Conservation (phyloP, 2,329 filamentous ascomycete species). For the Graphiopsis chlorocephala region DNA sequence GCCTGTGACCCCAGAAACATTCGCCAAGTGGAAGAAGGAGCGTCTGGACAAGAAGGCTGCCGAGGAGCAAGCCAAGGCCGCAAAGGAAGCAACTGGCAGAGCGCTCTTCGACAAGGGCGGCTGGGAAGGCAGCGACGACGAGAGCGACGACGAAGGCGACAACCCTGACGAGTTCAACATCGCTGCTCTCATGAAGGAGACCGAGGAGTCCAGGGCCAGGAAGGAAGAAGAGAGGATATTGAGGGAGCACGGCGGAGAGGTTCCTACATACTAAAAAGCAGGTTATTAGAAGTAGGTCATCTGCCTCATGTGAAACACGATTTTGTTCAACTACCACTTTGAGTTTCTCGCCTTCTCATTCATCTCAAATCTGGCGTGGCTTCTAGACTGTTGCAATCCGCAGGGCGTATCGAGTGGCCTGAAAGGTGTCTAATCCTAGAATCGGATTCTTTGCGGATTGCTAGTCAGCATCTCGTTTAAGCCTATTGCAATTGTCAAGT, state of each 20-base stretch:
- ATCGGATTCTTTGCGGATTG: too few species aligned
- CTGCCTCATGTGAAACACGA: constrained; percentile 16
- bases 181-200: constrained; percentile 78
- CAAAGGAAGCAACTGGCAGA: constrained; percentile 93
- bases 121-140: constrained; percentile 68
- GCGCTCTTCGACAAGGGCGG: constrained; percentile 96
- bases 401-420: neutral
- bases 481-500: too few species aligned
- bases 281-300: neutral
- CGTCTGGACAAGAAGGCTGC: constrained; percentile 93
- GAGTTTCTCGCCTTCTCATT: neutral
- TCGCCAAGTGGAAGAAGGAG: constrained; percentile 96
- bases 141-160: constrained; percentile 62
- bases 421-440: too few species aligned
- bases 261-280: constrained; percentile 2
- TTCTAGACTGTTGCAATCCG: neutral
- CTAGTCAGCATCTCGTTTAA: too few species aligned
- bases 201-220: constrained; percentile 68
- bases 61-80: constrained; percentile 82
- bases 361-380: neutral
- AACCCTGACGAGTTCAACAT: constrained; percentile 72
- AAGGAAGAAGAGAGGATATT: constrained; percentile 72
- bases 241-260: neutral
- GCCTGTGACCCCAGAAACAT: constrained; percentile 87
- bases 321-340: constrained; percentile 8